phyloP scores from a whole-genome alignment of 306 rosid genomes.

The Inga oerstediana region DNA sequence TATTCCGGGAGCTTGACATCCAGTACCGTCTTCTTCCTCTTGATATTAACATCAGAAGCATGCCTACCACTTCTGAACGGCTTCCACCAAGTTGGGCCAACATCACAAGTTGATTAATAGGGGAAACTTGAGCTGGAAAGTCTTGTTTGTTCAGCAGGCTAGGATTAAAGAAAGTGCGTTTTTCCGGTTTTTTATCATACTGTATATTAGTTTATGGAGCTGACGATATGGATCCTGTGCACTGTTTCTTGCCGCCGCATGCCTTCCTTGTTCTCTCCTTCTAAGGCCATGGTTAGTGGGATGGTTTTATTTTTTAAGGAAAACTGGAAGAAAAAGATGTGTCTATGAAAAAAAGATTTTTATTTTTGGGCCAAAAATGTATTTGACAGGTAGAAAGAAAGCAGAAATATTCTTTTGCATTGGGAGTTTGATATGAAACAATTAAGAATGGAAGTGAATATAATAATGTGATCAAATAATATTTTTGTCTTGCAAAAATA shows the following conservation, averaged over 20 bases:
- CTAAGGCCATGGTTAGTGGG: neutral
- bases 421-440: neutral
- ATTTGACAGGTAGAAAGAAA: neutral
- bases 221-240: neutral
- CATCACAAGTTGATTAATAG: constrained; percentile 31
- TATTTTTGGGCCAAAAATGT: neutral
- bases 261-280: neutral
- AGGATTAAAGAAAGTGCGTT: constrained; percentile 26
- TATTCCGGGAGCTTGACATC: constrained; percentile 63
- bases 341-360: neutral
- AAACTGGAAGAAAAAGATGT: neutral
- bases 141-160: constrained; percentile 25
- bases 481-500: neutral
- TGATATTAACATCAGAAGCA: constrained; percentile 50
- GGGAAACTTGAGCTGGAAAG: neutral
- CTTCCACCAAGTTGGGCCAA: constrained; percentile 38
- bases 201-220: constrained; percentile 3
- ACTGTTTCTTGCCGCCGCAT: neutral
- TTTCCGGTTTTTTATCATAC: constrained; percentile 3
- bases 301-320: neutral
- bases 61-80: constrained; percentile 46
- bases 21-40: constrained; percentile 59
- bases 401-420: neutral
- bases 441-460: neutral
- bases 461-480: neutral